These are phyloP conservation scores for Penicillium olsonii DNA, from an alignment of 2,329 filamentous ascomycete genomes.

Conservation along the genomic window DNA sequence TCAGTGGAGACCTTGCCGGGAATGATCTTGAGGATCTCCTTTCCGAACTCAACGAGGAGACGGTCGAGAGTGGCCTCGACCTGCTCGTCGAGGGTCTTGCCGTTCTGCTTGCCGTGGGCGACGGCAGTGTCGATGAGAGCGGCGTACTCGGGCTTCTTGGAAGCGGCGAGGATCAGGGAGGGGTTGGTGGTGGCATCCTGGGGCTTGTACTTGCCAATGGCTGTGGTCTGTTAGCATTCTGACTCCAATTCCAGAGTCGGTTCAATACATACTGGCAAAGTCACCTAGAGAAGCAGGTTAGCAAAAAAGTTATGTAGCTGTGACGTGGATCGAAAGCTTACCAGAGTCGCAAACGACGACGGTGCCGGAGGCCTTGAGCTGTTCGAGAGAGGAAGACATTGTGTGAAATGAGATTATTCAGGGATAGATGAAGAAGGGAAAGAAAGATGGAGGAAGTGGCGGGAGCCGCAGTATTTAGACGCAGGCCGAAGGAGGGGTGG, in stretches of 20 bases:
- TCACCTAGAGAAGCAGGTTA: slow-evolving; percentile 57
- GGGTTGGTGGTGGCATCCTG: slow-evolving; percentile 99
- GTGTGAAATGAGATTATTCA: slow-evolving; percentile 4
- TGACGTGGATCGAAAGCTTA: slow-evolving; percentile 48
- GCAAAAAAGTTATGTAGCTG: slow-evolving; percentile 20
- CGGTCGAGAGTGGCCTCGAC: slow-evolving; percentile 88
- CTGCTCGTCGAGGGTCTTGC: slow-evolving; percentile 70
- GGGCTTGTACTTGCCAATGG: slow-evolving; percentile 99
- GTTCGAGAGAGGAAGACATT: slow-evolving; percentile 90
- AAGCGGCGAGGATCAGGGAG: slow-evolving; percentile 94
- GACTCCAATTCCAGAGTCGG: background rate
- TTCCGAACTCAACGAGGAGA: slow-evolving; percentile 96
- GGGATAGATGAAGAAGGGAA: slow-evolving; percentile 8
- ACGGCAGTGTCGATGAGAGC: slow-evolving; percentile 85
- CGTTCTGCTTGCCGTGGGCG: slow-evolving; percentile 77
- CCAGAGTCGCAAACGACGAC: slow-evolving; percentile 97
- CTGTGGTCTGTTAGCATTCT: slow-evolving; percentile 47
- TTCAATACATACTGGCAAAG: slow-evolving; percentile 67
- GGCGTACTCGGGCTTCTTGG: slow-evolving; percentile 97
- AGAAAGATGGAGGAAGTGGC: slow-evolving; percentile 21
- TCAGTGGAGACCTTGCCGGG: slow-evolving; percentile 99
- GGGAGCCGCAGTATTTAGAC: slow-evolving; percentile 23
- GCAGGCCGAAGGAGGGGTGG: slow-evolving; percentile 14
- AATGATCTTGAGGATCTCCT: slow-evolving; percentile 94
- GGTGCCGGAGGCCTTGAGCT: slow-evolving; percentile 95